phyloP scores from a whole-genome alignment of 148 eudicot species.

The Cornus suecica region DNA sequence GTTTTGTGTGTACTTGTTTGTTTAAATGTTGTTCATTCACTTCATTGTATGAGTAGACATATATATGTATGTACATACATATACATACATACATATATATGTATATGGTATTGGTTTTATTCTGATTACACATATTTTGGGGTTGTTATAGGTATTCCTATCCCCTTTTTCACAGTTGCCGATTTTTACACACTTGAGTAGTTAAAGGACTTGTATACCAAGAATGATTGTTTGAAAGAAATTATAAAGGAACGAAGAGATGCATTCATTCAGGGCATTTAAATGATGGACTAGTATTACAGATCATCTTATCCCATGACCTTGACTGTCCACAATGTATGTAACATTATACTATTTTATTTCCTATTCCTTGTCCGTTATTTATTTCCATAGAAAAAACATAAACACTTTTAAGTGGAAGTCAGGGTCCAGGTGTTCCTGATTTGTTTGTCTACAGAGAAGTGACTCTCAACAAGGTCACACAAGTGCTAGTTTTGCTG shows the following conservation, averaged over 20 bases:
- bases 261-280: not conserved
- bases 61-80: too few relatives aligned
- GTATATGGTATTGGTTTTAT: not conserved
- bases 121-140: not conserved
- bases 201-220: too few relatives aligned
- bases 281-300: not conserved
- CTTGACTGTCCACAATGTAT: too few relatives aligned
- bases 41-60: too few relatives aligned
- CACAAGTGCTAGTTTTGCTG: not conserved
- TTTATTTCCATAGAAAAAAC: not conserved
- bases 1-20: not conserved
- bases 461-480: not conserved
- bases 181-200: too few relatives aligned
- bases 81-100: too few relatives aligned
- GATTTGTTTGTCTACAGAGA: not conserved
- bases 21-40: not conserved
- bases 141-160: not conserved
- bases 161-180: not conserved
- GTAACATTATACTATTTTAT: too few relatives aligned
- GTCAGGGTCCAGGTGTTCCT: not conserved
- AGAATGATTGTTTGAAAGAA: not conserved
- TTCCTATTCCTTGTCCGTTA: too few relatives aligned
- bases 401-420: not conserved
- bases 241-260: not conserved
- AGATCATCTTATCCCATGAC: not conserved